Evolutionary conservation across 345 rosid species (phyloP).

Genomic region (Moricandia arvensis): DNA sequence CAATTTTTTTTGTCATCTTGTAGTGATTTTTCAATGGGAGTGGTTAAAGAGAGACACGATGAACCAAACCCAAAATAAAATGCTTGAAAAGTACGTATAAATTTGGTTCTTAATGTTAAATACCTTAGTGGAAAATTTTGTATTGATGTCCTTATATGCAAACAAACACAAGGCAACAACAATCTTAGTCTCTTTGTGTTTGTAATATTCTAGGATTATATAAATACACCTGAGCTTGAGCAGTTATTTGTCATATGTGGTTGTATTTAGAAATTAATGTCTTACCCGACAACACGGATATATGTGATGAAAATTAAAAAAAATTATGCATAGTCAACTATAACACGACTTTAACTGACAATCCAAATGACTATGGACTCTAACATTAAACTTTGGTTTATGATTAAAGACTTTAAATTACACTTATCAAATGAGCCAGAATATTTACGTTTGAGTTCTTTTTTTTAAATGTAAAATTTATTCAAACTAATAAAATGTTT

Average conservation of each 20-base stretch:
- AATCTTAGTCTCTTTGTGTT: slow-evolving; percentile 36
- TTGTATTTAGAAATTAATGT: slow-evolving; percentile 32
- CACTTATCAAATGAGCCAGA: not conserved
- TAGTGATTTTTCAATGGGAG: slow-evolving; percentile 38
- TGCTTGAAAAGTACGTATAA: slow-evolving; percentile 30
- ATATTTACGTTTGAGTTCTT: not conserved
- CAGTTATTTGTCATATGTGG: slow-evolving; percentile 28
- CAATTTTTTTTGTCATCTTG: slow-evolving; percentile 28
- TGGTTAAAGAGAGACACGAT: slow-evolving; percentile 36
- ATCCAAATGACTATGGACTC: not conserved
- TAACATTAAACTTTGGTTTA: not conserved
- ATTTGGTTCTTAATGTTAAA: not conserved
- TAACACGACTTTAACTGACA: slow-evolving; percentile 22
- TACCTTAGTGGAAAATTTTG: slow-evolving; percentile 24
- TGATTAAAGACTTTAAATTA: not conserved
- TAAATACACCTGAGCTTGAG: slow-evolving; percentile 16
- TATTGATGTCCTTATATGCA: slow-evolving; percentile 30
- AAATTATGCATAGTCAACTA: slow-evolving; percentile 21
- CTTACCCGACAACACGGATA: slow-evolving; percentile 25
- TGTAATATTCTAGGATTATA: slow-evolving; percentile 22
- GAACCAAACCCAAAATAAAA: slow-evolving; percentile 25
- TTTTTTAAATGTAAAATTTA: not conserved
- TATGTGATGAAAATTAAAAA: slow-evolving; percentile 8
- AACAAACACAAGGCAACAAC: slow-evolving; percentile 28
- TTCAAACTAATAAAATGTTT: not conserved